A percentile compares a stretch with the other conserved stretches of the same genome.
Conservation (phyloP, 257 asterid species). For the Solanum medicagineum region DNA sequence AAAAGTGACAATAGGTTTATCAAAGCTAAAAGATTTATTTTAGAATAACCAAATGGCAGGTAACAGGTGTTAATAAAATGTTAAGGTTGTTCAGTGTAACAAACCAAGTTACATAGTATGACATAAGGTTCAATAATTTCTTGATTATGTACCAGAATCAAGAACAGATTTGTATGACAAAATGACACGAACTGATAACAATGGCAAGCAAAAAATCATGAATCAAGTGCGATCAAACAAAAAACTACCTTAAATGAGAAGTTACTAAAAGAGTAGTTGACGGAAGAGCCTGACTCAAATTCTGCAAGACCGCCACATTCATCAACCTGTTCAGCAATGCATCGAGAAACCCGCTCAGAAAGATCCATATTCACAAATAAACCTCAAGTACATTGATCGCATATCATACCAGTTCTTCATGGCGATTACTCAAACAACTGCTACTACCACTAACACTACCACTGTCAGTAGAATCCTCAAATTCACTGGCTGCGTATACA, state of each 20-base stretch:
- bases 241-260: constrained; percentile 80
- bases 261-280: constrained; percentile 88
- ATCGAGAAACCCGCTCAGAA: not conserved
- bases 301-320: constrained; percentile 60
- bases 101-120: not conserved
- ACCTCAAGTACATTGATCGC: not conserved
- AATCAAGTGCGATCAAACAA: not conserved
- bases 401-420: constrained; percentile 66
- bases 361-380: not conserved
- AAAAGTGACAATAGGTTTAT: not conserved
- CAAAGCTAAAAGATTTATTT: not conserved
- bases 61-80: not conserved
- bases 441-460: constrained; percentile 83
- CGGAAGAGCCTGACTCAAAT: constrained; percentile 55
- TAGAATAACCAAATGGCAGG: not conserved
- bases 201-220: not conserved
- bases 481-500: constrained; percentile 70
- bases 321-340: constrained; percentile 39
- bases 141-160: not conserved
- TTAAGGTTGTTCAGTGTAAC: not conserved
- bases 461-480: constrained; percentile 71
- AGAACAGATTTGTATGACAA: not conserved
- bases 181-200: not conserved
- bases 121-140: not conserved
- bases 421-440: constrained; percentile 84